A percentile compares a stretch with the other conserved stretches of the same genome.
Evolutionary conservation across 495 filamentous ascomycete genomes (phyloP).

Genomic region (Hypoxylon fragiforme): DNA sequence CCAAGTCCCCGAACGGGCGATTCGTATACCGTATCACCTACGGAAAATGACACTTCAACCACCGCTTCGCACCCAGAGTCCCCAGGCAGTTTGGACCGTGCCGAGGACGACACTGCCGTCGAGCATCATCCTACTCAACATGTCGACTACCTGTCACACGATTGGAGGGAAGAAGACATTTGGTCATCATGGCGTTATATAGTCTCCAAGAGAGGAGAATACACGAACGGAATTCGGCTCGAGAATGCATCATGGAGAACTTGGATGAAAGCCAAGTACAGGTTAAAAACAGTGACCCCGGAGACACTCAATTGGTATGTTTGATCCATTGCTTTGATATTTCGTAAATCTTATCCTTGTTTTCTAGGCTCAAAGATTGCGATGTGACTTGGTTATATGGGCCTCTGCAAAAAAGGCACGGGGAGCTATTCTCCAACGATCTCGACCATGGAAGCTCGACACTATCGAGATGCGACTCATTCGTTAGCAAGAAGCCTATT

Average conservation of each 20-base stretch:
- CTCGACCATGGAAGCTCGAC: constrained; percentile 50
- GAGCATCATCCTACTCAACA: constrained; percentile 80
- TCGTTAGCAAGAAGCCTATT: constrained; percentile 84
- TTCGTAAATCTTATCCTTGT: constrained; percentile 25
- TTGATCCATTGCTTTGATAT: neutral
- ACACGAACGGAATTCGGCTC: constrained; percentile 77
- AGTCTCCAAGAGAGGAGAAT: constrained; percentile 72
- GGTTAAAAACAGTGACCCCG: constrained; percentile 81
- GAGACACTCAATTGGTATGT: constrained; percentile 88
- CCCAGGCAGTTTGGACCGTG: constrained; percentile 50
- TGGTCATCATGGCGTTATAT: constrained; percentile 98
- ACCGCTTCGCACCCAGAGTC: constrained; percentile 52
- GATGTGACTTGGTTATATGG: constrained; percentile 99
- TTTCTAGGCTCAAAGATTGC: constrained; percentile 90
- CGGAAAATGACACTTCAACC: constrained; percentile 47
- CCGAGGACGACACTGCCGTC: constrained; percentile 83
- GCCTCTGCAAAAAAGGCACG: constrained; percentile 73
- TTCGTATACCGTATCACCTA: constrained; percentile 51
- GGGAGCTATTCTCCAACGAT: constrained; percentile 53
- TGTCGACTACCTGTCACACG: constrained; percentile 94
- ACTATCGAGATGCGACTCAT: constrained; percentile 80
- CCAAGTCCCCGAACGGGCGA: constrained; percentile 48
- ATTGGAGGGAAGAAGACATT: constrained; percentile 96
- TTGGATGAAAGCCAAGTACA: constrained; percentile 91
- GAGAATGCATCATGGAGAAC: constrained; percentile 98